Conservation (phyloP, 202 grass and related monocot genomes). For the Schoenoplectus triqueter region DNA sequence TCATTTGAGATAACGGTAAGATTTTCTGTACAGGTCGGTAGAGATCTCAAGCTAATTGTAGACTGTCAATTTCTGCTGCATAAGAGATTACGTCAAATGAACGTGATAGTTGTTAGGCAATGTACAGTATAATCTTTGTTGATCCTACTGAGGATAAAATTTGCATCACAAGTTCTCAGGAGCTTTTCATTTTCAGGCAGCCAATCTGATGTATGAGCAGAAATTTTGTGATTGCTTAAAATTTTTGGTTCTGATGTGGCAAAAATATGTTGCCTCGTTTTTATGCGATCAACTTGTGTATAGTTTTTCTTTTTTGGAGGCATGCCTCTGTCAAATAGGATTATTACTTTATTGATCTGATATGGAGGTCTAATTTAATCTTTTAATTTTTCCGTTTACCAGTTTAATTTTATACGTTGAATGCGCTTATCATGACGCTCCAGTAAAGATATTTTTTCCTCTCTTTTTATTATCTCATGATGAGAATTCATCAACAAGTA, state of each 20-base stretch:
- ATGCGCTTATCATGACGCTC: too few relatives aligned
- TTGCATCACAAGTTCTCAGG: slow-evolving; percentile 30
- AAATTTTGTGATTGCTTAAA: slow-evolving; percentile 35
- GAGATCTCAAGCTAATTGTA: slow-evolving; percentile 25
- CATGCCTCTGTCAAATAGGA: not conserved
- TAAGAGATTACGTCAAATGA: slow-evolving; percentile 23
- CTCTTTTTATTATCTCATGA: not conserved
- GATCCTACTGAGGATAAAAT: slow-evolving; percentile 30
- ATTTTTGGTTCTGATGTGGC: slow-evolving; percentile 28
- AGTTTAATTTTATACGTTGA: not conserved
- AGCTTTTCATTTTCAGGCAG: slow-evolving; percentile 26
- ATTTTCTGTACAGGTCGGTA: slow-evolving; percentile 21
- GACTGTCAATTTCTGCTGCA: slow-evolving; percentile 31
- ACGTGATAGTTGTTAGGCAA: slow-evolving; percentile 9
- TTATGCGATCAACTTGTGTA: not conserved
- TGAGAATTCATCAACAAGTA: not conserved
- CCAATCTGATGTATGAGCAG: slow-evolving; percentile 38
- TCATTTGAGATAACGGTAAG: not conserved
- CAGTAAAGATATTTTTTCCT: not conserved
- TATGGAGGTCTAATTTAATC: too few relatives aligned
- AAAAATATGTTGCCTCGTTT: slow-evolving; percentile 16
- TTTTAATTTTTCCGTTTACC: not conserved
- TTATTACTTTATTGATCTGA: not conserved
- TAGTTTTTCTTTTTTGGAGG: not conserved
- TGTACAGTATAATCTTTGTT: slow-evolving; percentile 37